Base-by-base conservation (phyloP, 2,329 filamentous ascomycete species). In the Ambrosiella cleistominuta region DNA sequence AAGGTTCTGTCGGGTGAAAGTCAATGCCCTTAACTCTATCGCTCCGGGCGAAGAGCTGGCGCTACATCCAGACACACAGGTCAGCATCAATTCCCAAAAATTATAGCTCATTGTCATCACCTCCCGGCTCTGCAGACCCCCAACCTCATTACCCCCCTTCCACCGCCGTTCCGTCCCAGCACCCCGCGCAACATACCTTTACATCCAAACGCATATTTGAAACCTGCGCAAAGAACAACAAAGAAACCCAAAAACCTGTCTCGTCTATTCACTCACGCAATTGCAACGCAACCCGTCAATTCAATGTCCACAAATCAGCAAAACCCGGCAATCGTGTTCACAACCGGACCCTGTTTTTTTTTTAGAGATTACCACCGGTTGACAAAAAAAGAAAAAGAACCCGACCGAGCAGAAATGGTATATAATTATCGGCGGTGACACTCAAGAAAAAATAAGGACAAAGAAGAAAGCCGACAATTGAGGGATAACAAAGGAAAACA, bases 11-110 rank as follows among this genome's bases (percentile, higher is more conserved):
- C 47, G 89, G 90, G 70, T 97, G 91, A 71, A 96, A 97, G 75
- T 97, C 91, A 71, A 95, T 89, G 69, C 86, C 86, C 75, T 97
- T 97, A 65, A 97, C 91, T 74, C 91, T 85, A 80, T 97, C 88
- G 67, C 87, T 94, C 72, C 89, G 82, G 72, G 87, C 86, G 75
- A 72, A 74, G 63, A 74, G 68, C 69, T 74, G 72, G 64, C 72
- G 70, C 72, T 73, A 63, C 13, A 57, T 19, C 17, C 9, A 42
- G 9, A 19, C 19, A 40, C 13, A 54, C 7, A 40, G 7, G 37
- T 13, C 9, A 42, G 8, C 11, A 42, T 39, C 42, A 15, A 11
- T 17, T 51, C 35, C 1, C 17, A 7, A 15, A 11, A 51, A 3
- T 2, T 19, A 51, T n/a, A 51, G 8, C 17, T 12, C 15, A 51